Percentiles rank a stretch among this genome's conserved stretches.
Evolutionary conservation across 257 asterid species (phyloP).

Genomic region (Paraleonurus japonicus): DNA sequence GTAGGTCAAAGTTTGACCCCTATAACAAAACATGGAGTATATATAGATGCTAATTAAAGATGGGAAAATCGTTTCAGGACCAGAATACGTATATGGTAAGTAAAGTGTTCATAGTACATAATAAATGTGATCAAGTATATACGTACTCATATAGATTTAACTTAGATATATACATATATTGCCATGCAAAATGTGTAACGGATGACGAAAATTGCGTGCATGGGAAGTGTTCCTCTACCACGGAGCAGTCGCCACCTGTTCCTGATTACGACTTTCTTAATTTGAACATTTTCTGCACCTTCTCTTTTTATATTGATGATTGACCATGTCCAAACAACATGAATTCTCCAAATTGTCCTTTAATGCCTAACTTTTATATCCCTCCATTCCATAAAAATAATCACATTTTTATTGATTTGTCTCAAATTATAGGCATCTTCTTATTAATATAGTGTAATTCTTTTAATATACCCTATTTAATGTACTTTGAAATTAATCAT

Average conservation of each 20-base stretch:
- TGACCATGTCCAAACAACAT: not conserved
- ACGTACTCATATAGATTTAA: too few species aligned
- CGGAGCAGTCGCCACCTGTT: conserved; percentile 54
- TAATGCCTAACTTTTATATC: not conserved
- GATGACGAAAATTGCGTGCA: conserved; percentile 70
- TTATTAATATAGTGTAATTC: too few species aligned
- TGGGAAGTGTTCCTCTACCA: conserved; percentile 40
- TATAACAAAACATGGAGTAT: not conserved
- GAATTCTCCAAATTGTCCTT: conserved; percentile 24
- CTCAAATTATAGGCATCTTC: too few species aligned
- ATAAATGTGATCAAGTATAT: conserved; percentile 12
- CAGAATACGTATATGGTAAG: not conserved
- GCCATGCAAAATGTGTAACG: conserved; percentile 45
- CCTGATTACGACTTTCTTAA: conserved; percentile 26
- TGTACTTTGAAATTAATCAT: too few species aligned
- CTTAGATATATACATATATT: conserved; percentile 10
- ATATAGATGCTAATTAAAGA: not conserved
- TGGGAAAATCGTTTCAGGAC: not conserved
- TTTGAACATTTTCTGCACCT: not conserved
- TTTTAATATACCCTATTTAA: too few species aligned
- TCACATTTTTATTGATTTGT: too few species aligned
- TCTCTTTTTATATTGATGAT: not conserved
- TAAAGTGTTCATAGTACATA: not conserved
- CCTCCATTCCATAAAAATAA: too few species aligned
- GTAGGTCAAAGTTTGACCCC: not conserved